Percentiles rank a stretch among this genome's conserved stretches.
phyloP scores from a whole-genome alignment of 495 filamentous ascomycete genomes.

The Cenococcum geophilum region DNA sequence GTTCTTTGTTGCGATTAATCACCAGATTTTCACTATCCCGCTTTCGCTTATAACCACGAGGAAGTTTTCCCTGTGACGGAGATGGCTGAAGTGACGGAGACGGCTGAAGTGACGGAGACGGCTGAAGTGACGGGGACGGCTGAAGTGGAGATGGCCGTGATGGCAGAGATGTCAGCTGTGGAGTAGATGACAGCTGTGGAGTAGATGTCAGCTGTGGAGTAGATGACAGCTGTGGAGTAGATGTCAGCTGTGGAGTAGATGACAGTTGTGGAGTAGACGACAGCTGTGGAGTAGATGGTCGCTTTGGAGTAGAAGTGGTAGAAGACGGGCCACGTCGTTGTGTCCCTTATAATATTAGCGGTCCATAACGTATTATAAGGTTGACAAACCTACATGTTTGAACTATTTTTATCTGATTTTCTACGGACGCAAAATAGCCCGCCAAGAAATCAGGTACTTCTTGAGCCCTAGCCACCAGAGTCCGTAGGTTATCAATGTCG shows the following conservation, averaged over 20 bases:
- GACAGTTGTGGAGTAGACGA: too few relatives aligned
- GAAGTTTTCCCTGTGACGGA: background rate
- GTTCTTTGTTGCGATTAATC: background rate
- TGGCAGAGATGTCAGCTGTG: too few relatives aligned
- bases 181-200: too few relatives aligned
- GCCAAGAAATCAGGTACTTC: background rate
- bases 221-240: too few relatives aligned
- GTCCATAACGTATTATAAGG: background rate
- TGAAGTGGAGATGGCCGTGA: background rate
- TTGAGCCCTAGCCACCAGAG: background rate
- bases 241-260: too few relatives aligned
- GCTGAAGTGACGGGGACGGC: background rate
- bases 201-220: too few relatives aligned
- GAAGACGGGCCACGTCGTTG: background rate
- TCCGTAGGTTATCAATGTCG: background rate
- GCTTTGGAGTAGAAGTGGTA: background rate
- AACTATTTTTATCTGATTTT: constrained; percentile 6
- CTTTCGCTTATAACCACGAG: background rate
- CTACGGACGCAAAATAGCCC: too few relatives aligned
- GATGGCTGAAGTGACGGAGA: background rate
- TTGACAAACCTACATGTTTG: background rate
- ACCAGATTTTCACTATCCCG: background rate
- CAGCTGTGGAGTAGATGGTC: too few relatives aligned
- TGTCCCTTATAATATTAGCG: constrained; percentile 2
- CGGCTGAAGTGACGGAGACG: background rate